Evolutionary conservation across 805 yeast genomes (phyloP), one percentile per base, ranked within the genome.

Genomic region (Lipomyces kockii): DNA sequence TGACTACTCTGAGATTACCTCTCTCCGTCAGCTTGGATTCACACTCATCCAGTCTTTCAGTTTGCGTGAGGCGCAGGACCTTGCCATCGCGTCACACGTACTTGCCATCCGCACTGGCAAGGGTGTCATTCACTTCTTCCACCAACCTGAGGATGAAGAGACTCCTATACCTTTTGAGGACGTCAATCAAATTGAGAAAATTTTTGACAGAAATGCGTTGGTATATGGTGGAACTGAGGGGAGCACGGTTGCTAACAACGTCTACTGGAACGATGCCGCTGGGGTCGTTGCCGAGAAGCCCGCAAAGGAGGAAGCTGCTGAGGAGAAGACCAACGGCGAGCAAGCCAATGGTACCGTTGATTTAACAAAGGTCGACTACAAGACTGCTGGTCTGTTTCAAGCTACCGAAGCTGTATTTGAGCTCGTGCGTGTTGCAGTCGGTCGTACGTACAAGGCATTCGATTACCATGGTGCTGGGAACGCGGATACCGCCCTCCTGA

Each of bases 91-190:
- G 32, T 86, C 96, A 1, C 85, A 86, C 72, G 79, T 86, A 57
- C 77, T 88, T 52, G 85, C 93, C 7, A 77, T 81, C 46, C 79
- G 79, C 64, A 77, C 83, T 43, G 70, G 78, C 5, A 81, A 80
- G 60, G 85, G 95, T 0, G 91, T 90, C 3, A 82, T 92, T 67
- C 97, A 92, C 79, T 90, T 92, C 76, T 88, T 84, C 75, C 43
- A 77, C 39, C 68, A 74, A 58, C 58, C 69, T 20, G 57, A 35
- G 34, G 61, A n/a, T 9, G 63, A 51, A n/a, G 69, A 60, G 58
- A 3, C 69, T 32, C 56, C 61, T 22, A 59, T 71, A 32, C 71
- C 70, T 35, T 63, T 49, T 61, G 72, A 69, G 61, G 68, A 69
- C 35, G 8, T 32, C 46, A 25, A 43, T 2, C 60, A 49, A 27